Evolutionary conservation across 2,329 filamentous ascomycete species (phyloP), one percentile per base, ranked within the genome.

Genomic region (Metarhizium rileyi): DNA sequence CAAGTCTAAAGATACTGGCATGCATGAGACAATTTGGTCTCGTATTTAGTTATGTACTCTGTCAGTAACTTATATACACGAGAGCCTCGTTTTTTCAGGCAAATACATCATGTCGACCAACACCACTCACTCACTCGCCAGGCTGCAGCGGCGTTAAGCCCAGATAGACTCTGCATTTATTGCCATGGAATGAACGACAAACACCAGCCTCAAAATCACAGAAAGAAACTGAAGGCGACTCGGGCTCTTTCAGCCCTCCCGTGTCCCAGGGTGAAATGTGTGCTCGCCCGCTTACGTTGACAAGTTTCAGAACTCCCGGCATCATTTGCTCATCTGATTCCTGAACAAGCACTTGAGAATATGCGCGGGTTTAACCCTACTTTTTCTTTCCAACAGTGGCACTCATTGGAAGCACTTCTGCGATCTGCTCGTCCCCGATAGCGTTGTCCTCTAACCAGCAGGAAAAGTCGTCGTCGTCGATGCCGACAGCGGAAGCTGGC

Each of bases 361-460:
- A 28, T 28, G 12, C 8, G 27, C 27, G 30, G 30, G 22, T 42
- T 23, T 25, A 6, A 20, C 12, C 5, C 22, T 9, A 20, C 18
- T 28, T 36, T 47, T 27, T n/a, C 27, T 4, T 22, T 30, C 41
- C 38, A 3, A 18, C 22, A 43, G 33, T 12, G 1, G 35, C 14
- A 35, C 18, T 8, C 16, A 38, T 14, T 20, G 49, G 16, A 33
- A 42, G 25, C 5, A 22, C 16, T 16, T 45, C 46, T 14, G 12
- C 30, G 10, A n/a, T 23, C n/a, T 44, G 20, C 8, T 43, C 42
- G 26, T 42, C 46, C n/a, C 27, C 45, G 23, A 48, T n/a, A 36
- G 33, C 28, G 30, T 53, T 45, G 18, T 63, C 57, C n/a, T 61
- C 57, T 46, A 63, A 55, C 61, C 60, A 63, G 6, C 60, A 57